These are phyloP conservation scores for Torrubiella hemipterigena DNA, from an alignment of 2,329 filamentous ascomycete species.

Conservation along the genomic window DNA sequence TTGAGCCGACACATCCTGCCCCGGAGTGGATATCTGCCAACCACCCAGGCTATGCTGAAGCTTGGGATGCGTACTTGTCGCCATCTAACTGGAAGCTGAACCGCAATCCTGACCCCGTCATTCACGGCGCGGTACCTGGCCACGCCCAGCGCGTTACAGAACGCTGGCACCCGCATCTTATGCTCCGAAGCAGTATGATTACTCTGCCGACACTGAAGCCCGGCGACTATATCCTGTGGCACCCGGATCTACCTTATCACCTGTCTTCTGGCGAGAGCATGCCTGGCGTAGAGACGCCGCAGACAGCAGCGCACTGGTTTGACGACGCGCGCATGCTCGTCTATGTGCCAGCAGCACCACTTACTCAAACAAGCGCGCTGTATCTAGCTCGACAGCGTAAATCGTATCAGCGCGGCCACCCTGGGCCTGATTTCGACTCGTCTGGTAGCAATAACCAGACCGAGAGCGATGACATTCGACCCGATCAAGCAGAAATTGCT, in stretches of 20 bases:
- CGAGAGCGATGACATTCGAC: slow-evolving; percentile 36
- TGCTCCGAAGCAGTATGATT: slow-evolving; percentile 39
- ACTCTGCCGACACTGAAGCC: slow-evolving; percentile 41
- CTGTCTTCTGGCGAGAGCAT: slow-evolving; percentile 29
- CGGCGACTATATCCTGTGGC: slow-evolving; percentile 48
- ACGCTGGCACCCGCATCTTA: slow-evolving; percentile 44
- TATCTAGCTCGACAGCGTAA: slow-evolving; percentile 46
- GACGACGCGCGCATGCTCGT: slow-evolving; percentile 36
- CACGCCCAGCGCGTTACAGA: slow-evolving; percentile 47
- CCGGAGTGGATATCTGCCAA: slow-evolving; percentile 17
- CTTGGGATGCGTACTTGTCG: slow-evolving; percentile 41
- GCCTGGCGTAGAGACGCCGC: slow-evolving; percentile 16
- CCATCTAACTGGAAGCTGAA: slow-evolving; percentile 32
- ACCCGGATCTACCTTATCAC: slow-evolving; percentile 44
- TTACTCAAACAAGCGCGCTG: slow-evolving; percentile 45
- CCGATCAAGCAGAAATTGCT: slow-evolving; percentile 38
- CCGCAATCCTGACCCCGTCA: slow-evolving; percentile 38
- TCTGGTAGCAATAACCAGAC: slow-evolving; percentile 33
- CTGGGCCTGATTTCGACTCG: slow-evolving; percentile 43
- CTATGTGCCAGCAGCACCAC: slow-evolving; percentile 41
- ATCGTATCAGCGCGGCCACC: slow-evolving; percentile 41
- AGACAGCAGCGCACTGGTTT: slow-evolving; percentile 7
- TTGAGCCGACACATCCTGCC: slow-evolving; percentile 29
- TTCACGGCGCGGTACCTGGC: slow-evolving; percentile 45
- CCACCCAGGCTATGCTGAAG: slow-evolving; percentile 20